Percentiles rank a stretch among this genome's conserved stretches.
Evolutionary conservation across 1,284 basidiomycete species (phyloP).

Genomic region (Ceratobasidium sp.): DNA sequence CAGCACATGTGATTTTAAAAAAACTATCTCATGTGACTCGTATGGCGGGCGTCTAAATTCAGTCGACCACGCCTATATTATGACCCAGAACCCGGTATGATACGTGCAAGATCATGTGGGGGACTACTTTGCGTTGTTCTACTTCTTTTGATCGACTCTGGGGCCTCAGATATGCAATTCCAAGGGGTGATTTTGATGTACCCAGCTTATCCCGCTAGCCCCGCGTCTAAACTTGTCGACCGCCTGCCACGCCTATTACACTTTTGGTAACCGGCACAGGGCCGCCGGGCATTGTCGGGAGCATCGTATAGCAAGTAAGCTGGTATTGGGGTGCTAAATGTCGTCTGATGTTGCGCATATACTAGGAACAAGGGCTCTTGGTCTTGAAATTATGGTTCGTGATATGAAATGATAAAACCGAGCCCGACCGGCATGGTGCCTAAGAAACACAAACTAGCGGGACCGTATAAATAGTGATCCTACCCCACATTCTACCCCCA

Average conservation of each 20-base stretch:
- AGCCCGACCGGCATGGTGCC: background rate
- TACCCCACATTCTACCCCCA: slow-evolving; percentile 22
- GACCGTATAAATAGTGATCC: background rate
- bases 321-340: background rate
- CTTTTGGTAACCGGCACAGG: slow-evolving; percentile 7
- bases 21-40: too few relatives aligned
- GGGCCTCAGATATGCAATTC: background rate
- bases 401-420: background rate
- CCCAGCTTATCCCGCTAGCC: slow-evolving; percentile 21
- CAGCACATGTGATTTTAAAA: too few relatives aligned
- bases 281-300: slow-evolving; percentile 19
- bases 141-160: slow-evolving; percentile 13
- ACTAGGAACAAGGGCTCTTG: background rate
- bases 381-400: background rate
- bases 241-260: background rate
- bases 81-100: background rate
- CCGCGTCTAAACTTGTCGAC: background rate
- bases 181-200: background rate
- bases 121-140: background rate
- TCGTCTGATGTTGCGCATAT: slow-evolving; percentile 13
- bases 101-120: slow-evolving; percentile 7
- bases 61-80: too few relatives aligned
- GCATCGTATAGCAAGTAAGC: background rate
- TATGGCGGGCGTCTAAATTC: too few relatives aligned
- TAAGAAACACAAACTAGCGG: too few relatives aligned